Evolutionary conservation across 2,329 filamentous ascomycete species (phyloP).

Genomic region (Falciphora oryzae): DNA sequence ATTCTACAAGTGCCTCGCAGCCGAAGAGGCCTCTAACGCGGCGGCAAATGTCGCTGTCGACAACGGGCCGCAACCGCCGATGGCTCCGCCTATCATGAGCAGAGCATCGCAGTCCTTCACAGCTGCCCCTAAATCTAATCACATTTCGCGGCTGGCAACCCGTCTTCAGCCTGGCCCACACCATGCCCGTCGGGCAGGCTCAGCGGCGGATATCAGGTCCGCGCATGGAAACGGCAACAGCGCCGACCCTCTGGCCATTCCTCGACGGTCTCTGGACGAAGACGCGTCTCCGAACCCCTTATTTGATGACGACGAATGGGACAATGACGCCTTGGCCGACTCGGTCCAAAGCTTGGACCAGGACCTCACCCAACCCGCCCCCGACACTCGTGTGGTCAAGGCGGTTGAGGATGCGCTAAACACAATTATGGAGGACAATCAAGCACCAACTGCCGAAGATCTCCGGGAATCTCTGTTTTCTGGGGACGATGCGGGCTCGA

Average conservation of each 20-base stretch:
- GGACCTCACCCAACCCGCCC: conserved; percentile 54
- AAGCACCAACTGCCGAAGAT: conserved; percentile 57
- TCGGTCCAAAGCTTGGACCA: conserved; percentile 78
- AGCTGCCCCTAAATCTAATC: conserved; percentile 32
- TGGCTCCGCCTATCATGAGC: conserved; percentile 17
- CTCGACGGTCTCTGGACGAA: conserved; percentile 67
- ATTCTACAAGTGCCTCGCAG: conserved; percentile 92
- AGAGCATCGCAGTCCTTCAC: conserved; percentile 30
- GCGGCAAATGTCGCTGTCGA: conserved; percentile 13
- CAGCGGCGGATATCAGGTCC: conserved; percentile 40
- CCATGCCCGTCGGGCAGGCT: conserved; percentile 36
- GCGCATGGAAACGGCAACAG: conserved; percentile 31
- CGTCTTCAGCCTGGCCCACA: conserved; percentile 25
- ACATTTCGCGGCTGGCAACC: conserved; percentile 36
- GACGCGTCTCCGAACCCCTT: conserved; percentile 43
- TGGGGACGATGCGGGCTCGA: conserved; percentile 41
- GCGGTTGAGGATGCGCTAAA: conserved; percentile 90
- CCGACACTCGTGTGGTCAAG: conserved; percentile 77
- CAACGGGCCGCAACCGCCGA: conserved; percentile 12
- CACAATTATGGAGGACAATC: conserved; percentile 81
- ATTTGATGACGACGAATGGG: conserved; percentile 78
- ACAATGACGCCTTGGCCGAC: conserved; percentile 61
- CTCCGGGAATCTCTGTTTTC: conserved; percentile 63
- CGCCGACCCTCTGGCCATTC: conserved; percentile 33
- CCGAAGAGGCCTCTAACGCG: conserved; percentile 62